Percentiles rank a stretch among this genome's conserved stretches.
Conservation (phyloP, 2,329 filamentous ascomycete species). For the Sordariomycetes sp. region DNA sequence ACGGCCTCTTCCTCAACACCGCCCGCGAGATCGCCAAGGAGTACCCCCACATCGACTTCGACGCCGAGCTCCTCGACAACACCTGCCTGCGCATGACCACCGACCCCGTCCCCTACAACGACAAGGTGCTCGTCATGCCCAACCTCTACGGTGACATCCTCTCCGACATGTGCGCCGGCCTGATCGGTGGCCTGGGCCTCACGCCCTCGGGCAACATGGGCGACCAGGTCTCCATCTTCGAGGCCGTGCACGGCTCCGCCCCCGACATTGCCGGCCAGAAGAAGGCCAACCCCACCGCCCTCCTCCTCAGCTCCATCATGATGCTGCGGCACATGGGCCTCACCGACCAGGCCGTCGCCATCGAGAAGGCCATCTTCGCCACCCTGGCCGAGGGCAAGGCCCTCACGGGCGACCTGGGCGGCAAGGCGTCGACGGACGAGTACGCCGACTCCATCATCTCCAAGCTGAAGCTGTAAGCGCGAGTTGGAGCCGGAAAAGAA, state of each 20-base stretch:
- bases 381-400: slow-evolving; percentile 93
- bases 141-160: slow-evolving; percentile 99
- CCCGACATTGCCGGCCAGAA: slow-evolving; percentile 94
- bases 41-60: slow-evolving; percentile 91
- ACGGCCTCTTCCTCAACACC: slow-evolving; percentile 91
- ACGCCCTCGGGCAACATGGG: slow-evolving; percentile 98
- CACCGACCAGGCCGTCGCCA: slow-evolving; percentile 69
- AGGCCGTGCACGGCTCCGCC: slow-evolving; percentile 95
- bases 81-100: slow-evolving; percentile 98
- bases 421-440: slow-evolving; percentile 91
- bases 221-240: slow-evolving; percentile 98
- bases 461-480: slow-evolving; percentile 34
- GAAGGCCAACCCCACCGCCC: slow-evolving; percentile 92
- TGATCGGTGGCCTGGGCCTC: slow-evolving; percentile 94
- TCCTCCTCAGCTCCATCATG: slow-evolving; percentile 95
- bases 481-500: background rate
- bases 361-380: slow-evolving; percentile 91
- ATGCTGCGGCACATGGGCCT: slow-evolving; percentile 99
- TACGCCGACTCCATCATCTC: slow-evolving; percentile 86
- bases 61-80: slow-evolving; percentile 97
- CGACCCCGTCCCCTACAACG: slow-evolving; percentile 92
- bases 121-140: slow-evolving; percentile 97
- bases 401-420: slow-evolving; percentile 91
- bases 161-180: slow-evolving; percentile 97
- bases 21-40: slow-evolving; percentile 84